Percentiles rank a stretch among this genome's conserved stretches.
Evolutionary conservation across 805 yeast species (phyloP).

Genomic region (Candida fluviatilis): DNA sequence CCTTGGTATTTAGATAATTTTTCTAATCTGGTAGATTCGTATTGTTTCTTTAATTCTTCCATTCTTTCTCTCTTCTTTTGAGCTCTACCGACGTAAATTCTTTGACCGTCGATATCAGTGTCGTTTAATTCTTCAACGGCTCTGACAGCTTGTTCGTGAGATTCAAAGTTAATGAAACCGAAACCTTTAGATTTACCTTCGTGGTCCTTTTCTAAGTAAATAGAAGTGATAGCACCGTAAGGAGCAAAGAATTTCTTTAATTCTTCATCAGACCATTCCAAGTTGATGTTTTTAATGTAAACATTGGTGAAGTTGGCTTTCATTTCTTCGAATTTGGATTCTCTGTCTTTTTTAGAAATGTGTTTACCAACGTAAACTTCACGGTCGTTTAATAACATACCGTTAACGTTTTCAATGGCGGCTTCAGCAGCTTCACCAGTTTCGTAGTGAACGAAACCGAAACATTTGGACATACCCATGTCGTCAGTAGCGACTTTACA

Average conservation of each 20-base stretch:
- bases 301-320: constrained; percentile 94
- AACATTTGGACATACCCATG: constrained; percentile 87
- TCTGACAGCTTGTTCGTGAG: constrained; percentile 81
- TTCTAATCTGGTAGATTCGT: constrained; percentile 89
- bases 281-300: constrained; percentile 84
- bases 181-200: constrained; percentile 93
- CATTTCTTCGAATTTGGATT: constrained; percentile 84
- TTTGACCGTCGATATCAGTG: constrained; percentile 78
- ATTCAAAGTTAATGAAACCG: constrained; percentile 89
- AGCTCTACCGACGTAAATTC: constrained; percentile 94
- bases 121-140: constrained; percentile 93
- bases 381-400: constrained; percentile 95
- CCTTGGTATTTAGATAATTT: constrained; percentile 94
- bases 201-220: constrained; percentile 71
- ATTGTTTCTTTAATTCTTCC: constrained; percentile 91
- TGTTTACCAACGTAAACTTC: constrained; percentile 96
- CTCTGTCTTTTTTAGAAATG: constrained; percentile 89
- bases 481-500: constrained; percentile 97
- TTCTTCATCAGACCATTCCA: constrained; percentile 65
- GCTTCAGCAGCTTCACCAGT: constrained; percentile 87
- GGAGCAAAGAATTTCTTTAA: constrained; percentile 68
- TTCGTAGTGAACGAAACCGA: constrained; percentile 97
- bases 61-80: constrained; percentile 98
- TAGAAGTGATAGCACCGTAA: constrained; percentile 79
- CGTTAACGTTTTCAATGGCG: constrained; percentile 96